A percentile compares a stretch with the other conserved stretches of the same genome.
phyloP scores from a whole-genome alignment of 805 yeast genomes.

The Teunomyces barrocoloradensis region DNA sequence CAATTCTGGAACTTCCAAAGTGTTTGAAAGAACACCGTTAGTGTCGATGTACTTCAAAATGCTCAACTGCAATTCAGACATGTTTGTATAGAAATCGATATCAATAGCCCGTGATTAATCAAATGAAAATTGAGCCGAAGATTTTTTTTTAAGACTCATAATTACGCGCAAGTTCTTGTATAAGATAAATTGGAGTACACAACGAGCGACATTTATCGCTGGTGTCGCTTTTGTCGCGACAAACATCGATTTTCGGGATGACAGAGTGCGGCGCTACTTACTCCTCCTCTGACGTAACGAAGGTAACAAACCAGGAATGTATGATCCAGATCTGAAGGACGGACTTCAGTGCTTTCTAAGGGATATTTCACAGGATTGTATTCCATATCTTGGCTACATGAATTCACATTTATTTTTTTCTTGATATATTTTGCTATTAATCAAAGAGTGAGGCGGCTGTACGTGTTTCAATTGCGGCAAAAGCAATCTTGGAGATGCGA shows the following conservation, averaged over 20 bases:
- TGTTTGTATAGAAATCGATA: slow-evolving; percentile 17
- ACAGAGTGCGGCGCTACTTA: not conserved
- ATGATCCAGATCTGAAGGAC: not conserved
- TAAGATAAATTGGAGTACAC: not conserved
- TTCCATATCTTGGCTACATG: no score
- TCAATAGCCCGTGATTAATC: not conserved
- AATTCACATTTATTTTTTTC: no score
- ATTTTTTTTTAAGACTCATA: slow-evolving; percentile 1
- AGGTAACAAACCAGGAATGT: not conserved
- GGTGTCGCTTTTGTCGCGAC: not conserved
- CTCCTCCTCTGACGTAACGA: not conserved
- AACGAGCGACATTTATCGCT: not conserved
- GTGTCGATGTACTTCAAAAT: slow-evolving; percentile 66
- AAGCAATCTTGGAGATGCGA: not conserved
- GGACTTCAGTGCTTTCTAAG: no score
- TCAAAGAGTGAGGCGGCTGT: not conserved
- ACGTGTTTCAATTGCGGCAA: not conserved
- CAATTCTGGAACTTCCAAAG: slow-evolving; percentile 56
- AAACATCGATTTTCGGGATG: not conserved
- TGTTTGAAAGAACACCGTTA: slow-evolving; percentile 57
- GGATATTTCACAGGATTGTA: no score
- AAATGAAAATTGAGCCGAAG: slow-evolving; percentile 4
- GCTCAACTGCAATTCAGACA: slow-evolving; percentile 67
- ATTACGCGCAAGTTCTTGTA: not conserved
- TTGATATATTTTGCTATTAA: no score